Percentiles rank a stretch among this genome's conserved stretches.
phyloP scores from a whole-genome alignment of 768 basidiomycete species.

The Pleurotus cornucopiae region DNA sequence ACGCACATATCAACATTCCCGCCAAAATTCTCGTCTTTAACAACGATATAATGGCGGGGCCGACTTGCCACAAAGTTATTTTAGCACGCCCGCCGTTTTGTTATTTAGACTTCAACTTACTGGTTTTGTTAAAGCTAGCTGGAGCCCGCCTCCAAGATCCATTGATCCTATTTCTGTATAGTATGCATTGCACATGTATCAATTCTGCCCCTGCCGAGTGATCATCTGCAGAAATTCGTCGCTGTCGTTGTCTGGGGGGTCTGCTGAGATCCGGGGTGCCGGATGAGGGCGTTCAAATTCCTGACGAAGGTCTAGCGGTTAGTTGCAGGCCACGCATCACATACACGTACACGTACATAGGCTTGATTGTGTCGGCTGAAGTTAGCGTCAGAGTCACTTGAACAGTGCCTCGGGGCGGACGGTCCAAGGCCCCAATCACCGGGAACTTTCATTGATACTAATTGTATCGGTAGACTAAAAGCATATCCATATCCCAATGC shows the following conservation, averaged over 20 bases:
- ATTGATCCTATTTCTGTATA: constrained; percentile 31
- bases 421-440: too few relatives aligned
- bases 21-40: too few relatives aligned
- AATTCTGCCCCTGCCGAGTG: constrained; percentile 40
- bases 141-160: constrained; percentile 24
- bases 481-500: too few relatives aligned
- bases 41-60: too few relatives aligned
- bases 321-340: not conserved
- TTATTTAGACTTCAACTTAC: too few relatives aligned
- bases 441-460: too few relatives aligned
- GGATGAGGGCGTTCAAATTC: constrained; percentile 22
- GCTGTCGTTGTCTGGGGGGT: constrained; percentile 29
- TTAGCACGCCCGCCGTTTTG: too few relatives aligned
- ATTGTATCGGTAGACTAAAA: too few relatives aligned
- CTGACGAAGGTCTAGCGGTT: constrained; percentile 14
- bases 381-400: constrained; percentile 31
- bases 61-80: too few relatives aligned
- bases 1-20: too few relatives aligned
- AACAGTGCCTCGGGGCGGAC: constrained; percentile 22
- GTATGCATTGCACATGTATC: constrained; percentile 34
- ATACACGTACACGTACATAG: constrained; percentile 21
- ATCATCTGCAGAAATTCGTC: constrained; percentile 43
- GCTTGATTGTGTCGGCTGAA: constrained; percentile 28
- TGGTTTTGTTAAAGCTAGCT: constrained; percentile 9
- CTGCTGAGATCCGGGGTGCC: not conserved